Percentiles rank a stretch among this genome's conserved stretches.
These are phyloP conservation scores for Chrysosphaeria jannelii DNA, from an alignment of 2,329 filamentous ascomycete genomes.

Conservation along the genomic window DNA sequence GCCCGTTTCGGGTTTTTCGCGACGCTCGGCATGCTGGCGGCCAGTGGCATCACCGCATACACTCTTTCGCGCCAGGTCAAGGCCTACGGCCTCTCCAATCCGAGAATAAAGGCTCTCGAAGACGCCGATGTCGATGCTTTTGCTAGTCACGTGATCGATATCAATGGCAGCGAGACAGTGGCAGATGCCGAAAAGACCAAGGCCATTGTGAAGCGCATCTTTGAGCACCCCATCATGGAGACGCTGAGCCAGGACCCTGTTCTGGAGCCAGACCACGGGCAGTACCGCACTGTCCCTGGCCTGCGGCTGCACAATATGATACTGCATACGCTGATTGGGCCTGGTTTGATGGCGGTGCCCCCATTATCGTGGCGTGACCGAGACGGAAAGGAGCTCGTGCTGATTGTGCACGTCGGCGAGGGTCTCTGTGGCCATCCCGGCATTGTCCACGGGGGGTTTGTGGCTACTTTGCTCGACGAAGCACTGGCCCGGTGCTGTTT, in stretches of 20 bases:
- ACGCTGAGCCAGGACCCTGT: background rate
- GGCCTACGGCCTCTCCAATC: background rate
- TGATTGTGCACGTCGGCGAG: slow-evolving; percentile 46
- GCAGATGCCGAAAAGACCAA: background rate
- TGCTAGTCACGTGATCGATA: background rate
- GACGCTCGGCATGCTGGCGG: background rate
- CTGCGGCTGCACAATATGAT: slow-evolving; percentile 53
- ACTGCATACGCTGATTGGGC: slow-evolving; percentile 45
- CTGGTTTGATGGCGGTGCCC: slow-evolving; percentile 49
- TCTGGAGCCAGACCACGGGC: slow-evolving; percentile 46
- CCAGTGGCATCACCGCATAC: background rate
- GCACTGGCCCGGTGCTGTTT: slow-evolving; percentile 72
- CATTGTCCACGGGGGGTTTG: slow-evolving; percentile 65
- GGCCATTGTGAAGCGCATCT: slow-evolving; percentile 1
- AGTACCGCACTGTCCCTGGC: slow-evolving; percentile 51
- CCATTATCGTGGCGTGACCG: slow-evolving; percentile 49
- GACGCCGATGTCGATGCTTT: background rate
- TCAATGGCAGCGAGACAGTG: background rate
- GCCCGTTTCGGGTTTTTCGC: background rate
- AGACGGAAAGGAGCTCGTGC: slow-evolving; percentile 35
- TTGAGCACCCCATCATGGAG: background rate
- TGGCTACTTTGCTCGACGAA: slow-evolving; percentile 85
- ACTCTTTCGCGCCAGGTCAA: background rate
- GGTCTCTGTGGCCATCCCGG: slow-evolving; percentile 72
- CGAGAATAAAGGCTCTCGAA: background rate